Conservation (phyloP, 768 basidiomycete species). For the Exsudoporus frostii region DNA sequence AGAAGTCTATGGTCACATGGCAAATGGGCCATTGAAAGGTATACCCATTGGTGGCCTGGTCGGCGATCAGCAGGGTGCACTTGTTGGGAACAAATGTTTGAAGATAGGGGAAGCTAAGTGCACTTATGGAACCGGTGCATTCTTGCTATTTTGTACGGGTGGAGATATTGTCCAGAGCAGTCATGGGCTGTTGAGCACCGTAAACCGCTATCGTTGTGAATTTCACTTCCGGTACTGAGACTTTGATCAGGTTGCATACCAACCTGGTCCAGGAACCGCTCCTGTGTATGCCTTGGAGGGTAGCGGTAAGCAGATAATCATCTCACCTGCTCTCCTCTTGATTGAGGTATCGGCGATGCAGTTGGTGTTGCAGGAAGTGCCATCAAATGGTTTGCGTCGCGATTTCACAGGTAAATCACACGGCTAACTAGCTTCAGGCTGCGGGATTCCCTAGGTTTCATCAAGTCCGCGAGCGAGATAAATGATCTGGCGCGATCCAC, state of each 20-base stretch:
- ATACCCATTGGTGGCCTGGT: conserved; percentile 89
- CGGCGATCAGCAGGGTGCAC: conserved; percentile 97
- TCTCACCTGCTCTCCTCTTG: neutral
- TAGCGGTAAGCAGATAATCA: conserved; percentile 58
- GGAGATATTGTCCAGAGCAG: conserved; percentile 77
- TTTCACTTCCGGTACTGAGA: neutral
- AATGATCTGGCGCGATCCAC: conserved; percentile 80
- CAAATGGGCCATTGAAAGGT: conserved; percentile 62
- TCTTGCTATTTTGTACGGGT: conserved; percentile 94
- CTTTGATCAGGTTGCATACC: conserved; percentile 72
- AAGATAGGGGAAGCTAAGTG: conserved; percentile 92
- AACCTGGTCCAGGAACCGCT: conserved; percentile 71
- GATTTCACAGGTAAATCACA: neutral
- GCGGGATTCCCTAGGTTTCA: conserved; percentile 85
- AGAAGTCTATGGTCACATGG: conserved; percentile 84
- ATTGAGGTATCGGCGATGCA: conserved; percentile 25
- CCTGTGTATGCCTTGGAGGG: conserved; percentile 95
- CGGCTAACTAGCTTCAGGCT: conserved; percentile 46
- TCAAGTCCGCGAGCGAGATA: conserved; percentile 76
- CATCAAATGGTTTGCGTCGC: conserved; percentile 69
- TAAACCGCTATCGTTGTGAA: conserved; percentile 30
- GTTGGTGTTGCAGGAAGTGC: conserved; percentile 95
- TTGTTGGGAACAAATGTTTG: conserved; percentile 95
- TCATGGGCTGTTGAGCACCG: conserved; percentile 88
- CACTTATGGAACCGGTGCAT: conserved; percentile 97